Percentiles rank a stretch among this genome's conserved stretches.
These are phyloP conservation scores for Globisporangium cylindrosporum DNA, from an alignment of 352 stramenopile species.

Conservation along the genomic window DNA sequence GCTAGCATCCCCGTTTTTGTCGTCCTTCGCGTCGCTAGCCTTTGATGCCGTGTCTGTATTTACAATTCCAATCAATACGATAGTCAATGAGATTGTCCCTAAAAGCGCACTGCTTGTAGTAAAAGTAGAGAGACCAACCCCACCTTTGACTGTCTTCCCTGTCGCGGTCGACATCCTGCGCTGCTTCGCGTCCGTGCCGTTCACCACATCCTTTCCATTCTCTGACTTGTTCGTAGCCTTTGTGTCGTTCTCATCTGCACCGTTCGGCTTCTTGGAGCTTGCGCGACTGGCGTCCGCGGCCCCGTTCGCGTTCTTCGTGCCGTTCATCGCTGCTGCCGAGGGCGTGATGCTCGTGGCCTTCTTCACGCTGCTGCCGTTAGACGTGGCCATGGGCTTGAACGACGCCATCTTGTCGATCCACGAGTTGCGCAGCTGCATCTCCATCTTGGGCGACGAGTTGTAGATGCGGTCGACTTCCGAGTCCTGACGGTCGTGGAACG, in stretches of 20 bases:
- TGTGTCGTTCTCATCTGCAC: not conserved
- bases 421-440: slow-evolving; percentile 82
- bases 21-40: slow-evolving; percentile 12
- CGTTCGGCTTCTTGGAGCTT: slow-evolving; percentile 19
- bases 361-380: slow-evolving; percentile 28
- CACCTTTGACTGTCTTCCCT: slow-evolving; percentile 20
- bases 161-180: slow-evolving; percentile 8
- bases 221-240: slow-evolving; percentile 19
- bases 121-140: not conserved
- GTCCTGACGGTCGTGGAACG: slow-evolving; percentile 88
- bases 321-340: slow-evolving; percentile 1
- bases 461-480: slow-evolving; percentile 89
- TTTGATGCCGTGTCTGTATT: slow-evolving; percentile 6
- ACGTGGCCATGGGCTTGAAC: slow-evolving; percentile 51
- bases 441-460: slow-evolving; percentile 88
- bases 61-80: not conserved
- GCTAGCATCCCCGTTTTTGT: slow-evolving; percentile 12
- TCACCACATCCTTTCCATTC: slow-evolving; percentile 9
- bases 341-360: slow-evolving; percentile 36
- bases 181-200: slow-evolving; percentile 13
- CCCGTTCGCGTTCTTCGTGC: slow-evolving; percentile 4
- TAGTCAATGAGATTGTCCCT: not conserved
- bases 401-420: slow-evolving; percentile 87
- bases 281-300: slow-evolving; percentile 13
- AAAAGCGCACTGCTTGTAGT: not conserved